A percentile compares a stretch with the other conserved stretches of the same genome.
phyloP scores from a whole-genome alignment of 2,329 filamentous ascomycete species.

The Chaetomiaceae sp. region DNA sequence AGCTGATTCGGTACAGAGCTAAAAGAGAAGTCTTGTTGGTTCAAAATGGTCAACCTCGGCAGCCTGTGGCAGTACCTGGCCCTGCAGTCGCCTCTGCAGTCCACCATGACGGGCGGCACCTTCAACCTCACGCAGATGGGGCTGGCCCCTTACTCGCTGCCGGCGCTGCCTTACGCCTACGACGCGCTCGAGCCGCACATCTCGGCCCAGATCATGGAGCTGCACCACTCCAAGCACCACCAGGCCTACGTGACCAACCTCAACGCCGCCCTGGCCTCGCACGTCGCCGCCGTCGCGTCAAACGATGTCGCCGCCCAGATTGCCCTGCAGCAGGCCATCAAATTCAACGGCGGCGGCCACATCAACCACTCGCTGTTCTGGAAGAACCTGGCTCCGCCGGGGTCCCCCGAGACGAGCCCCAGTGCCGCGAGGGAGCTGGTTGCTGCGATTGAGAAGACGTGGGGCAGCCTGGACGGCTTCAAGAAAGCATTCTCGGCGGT shows the following conservation, averaged over 20 bases:
- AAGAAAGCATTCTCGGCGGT: conserved; percentile 58
- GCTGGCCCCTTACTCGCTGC: conserved; percentile 30
- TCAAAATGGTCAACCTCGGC: conserved; percentile 24
- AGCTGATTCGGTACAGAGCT: too few species aligned
- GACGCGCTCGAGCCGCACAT: conserved; percentile 58
- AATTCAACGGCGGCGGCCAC: conserved; percentile 63
- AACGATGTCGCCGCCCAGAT: conserved; percentile 55
- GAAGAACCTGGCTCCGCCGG: conserved; percentile 62
- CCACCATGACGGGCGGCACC: conserved; percentile 17
- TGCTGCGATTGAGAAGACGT: conserved; percentile 56
- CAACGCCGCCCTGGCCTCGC: conserved; percentile 71
- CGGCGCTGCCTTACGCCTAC: conserved; percentile 30
- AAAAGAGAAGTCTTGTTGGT: not conserved
- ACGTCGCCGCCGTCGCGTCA: conserved; percentile 50
- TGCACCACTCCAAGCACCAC: conserved; percentile 92
- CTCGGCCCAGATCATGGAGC: conserved; percentile 91
- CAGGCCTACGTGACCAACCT: conserved; percentile 87
- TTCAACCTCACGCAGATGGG: conserved; percentile 21
- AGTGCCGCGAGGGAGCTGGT: conserved; percentile 52
- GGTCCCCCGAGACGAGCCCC: conserved; percentile 50
- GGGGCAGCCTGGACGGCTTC: conserved; percentile 63
- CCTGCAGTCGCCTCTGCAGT: conserved; percentile 19
- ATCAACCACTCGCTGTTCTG: conserved; percentile 64
- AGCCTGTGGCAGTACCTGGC: conserved; percentile 22
- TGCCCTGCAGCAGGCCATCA: conserved; percentile 56